Base-by-base conservation (phyloP, 805 yeast species). In the Nakazawaea laoshanensis region DNA sequence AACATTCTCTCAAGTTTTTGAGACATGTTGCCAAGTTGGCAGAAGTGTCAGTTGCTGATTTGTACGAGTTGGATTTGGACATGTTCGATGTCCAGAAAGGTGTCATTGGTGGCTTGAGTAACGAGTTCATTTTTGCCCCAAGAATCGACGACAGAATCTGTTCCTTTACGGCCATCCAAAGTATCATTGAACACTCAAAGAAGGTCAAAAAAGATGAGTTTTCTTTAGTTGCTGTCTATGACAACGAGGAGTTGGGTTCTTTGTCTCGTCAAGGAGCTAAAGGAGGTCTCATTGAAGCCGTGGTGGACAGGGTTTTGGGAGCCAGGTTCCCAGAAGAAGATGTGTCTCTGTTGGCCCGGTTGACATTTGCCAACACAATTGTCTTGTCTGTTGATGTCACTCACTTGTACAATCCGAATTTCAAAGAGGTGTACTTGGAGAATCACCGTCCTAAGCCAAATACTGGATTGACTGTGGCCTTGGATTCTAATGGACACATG, bases 181-280 rank as follows among this genome's bases (percentile, higher is more conserved):
- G 81, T 1, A 58, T 85, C 40, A 53, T 80, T 29, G 70, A 65
- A 38, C 57, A 56, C 23, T 48, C 67, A n/a, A 40, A 39, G 13
- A 52, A 43, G 19, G 13, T 36, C 17, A 27, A 35, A 18, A 13
- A 51, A 2, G 32, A 65, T 12, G 53, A 27, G 11, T 27, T 77
- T 47, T 64, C 73, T 20, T 54, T 77, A 35, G 85, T 78, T 2
- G 77, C 79, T 3, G 60, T 81, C 42, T 80, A 71, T 45, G 92
- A 83, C 48, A 74, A 80, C 50, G 95, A 85, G 57, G 95, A 85
- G 57, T 70, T 85, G 36, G 95, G 95, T 7, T 78, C 89, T 5
- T 68, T 74, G 22, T 67, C 86, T 4, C 72, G 89, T 54, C 84
- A 77, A 45, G 95, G 95, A 45, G 87, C 87, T 30, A 73, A 72